Conservation (phyloP, 192 early-diverging fungal genomes). For the Mortierella alpina region DNA sequence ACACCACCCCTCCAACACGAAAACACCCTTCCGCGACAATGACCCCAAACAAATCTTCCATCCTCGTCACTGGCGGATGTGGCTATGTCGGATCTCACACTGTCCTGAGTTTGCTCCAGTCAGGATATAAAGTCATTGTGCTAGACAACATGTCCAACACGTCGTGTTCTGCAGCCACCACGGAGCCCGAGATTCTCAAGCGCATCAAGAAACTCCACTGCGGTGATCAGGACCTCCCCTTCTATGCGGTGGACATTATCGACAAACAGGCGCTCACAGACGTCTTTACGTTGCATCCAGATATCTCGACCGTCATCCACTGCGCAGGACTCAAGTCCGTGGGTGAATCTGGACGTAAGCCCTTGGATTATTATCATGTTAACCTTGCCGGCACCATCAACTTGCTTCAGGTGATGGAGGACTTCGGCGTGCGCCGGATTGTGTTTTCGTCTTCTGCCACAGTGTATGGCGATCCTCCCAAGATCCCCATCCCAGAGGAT, state of each 20-base stretch:
- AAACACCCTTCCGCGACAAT: constrained; percentile 5
- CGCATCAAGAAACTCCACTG: constrained; percentile 22
- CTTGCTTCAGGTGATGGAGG: constrained; percentile 85
- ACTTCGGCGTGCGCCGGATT: constrained; percentile 83
- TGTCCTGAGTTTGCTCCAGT: constrained; percentile 79
- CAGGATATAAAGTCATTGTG: constrained; percentile 88
- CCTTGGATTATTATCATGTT: constrained; percentile 92
- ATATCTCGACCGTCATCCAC: constrained; percentile 78
- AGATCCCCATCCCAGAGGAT: constrained; percentile 75
- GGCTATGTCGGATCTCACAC: constrained; percentile 97
- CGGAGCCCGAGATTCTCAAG: constrained; percentile 30
- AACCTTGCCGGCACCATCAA: constrained; percentile 90
- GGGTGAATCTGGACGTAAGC: constrained; percentile 80
- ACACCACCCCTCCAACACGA: not conserved
- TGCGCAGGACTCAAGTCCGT: constrained; percentile 92
- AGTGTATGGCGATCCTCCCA: constrained; percentile 85
- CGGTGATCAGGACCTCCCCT: constrained; percentile 65
- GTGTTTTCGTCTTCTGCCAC: constrained; percentile 96
- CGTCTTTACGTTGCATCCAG: constrained; percentile 78
- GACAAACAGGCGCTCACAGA: constrained; percentile 70
- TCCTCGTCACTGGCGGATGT: constrained; percentile 77
- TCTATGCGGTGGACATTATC: constrained; percentile 84
- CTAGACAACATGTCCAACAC: constrained; percentile 92
- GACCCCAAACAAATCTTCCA: constrained; percentile 14
- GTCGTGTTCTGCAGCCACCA: constrained; percentile 5